Conservation (phyloP, 805 yeast species). For the Yamadazyma nakazawae region DNA sequence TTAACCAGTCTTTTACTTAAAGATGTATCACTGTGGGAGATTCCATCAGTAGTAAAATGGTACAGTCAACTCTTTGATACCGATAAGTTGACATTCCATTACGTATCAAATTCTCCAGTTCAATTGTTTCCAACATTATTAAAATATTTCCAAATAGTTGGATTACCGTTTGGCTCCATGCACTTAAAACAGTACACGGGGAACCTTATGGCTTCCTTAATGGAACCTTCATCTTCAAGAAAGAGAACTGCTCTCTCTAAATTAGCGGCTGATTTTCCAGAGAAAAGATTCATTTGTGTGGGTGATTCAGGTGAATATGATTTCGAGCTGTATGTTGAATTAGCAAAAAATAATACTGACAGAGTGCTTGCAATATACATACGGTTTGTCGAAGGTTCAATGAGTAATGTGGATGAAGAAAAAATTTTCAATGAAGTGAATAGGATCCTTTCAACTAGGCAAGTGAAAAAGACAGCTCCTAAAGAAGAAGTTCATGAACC, state of each 20-base stretch:
- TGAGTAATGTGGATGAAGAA: constrained; percentile 52
- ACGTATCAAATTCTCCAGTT: constrained; percentile 95
- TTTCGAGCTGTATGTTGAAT: constrained; percentile 79
- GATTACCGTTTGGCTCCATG: constrained; percentile 76
- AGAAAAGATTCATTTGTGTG: constrained; percentile 72
- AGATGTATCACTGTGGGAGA: constrained; percentile 61
- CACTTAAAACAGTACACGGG: constrained; percentile 89
- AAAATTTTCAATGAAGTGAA: constrained; percentile 32
- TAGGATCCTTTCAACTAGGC: constrained; percentile 14
- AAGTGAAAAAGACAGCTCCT: constrained; percentile 10
- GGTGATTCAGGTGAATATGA: constrained; percentile 98
- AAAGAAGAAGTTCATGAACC: constrained; percentile 3
- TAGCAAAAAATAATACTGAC: constrained; percentile 59
- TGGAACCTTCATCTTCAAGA: constrained; percentile 84
- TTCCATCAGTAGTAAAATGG: constrained; percentile 76
- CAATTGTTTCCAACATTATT: constrained; percentile 66
- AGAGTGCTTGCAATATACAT: constrained; percentile 75
- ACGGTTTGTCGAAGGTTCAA: constrained; percentile 67
- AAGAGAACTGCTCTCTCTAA: constrained; percentile 64
- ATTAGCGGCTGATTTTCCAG: constrained; percentile 69
- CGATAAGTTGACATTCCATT: constrained; percentile 67
- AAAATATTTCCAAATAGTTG: constrained; percentile 51
- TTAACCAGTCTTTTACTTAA: constrained; percentile 74
- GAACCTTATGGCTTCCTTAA: constrained; percentile 70
- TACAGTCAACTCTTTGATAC: constrained; percentile 46